A percentile compares a stretch with the other conserved stretches of the same genome.
phyloP scores from a whole-genome alignment of 2,329 filamentous ascomycete species.

The Amesomyces nigricolor region DNA sequence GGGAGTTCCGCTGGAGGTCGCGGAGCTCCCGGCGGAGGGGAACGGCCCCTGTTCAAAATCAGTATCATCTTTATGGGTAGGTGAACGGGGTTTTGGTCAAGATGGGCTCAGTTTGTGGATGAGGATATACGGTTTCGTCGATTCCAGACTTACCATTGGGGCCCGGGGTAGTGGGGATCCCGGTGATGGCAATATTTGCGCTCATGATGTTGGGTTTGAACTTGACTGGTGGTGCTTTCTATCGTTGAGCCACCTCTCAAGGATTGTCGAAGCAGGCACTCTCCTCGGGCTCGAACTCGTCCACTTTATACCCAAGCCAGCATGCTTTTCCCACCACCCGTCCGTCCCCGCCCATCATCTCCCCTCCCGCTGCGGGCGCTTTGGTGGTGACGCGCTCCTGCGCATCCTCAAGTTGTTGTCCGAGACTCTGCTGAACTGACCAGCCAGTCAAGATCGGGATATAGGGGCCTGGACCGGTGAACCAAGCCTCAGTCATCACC shows the following conservation, averaged over 20 bases:
- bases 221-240: too few relatives aligned
- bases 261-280: too few relatives aligned
- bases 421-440: not conserved
- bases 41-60: constrained; percentile 14
- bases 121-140: not conserved
- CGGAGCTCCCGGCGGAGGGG: constrained; percentile 48
- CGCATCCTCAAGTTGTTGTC: too few relatives aligned
- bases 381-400: not conserved
- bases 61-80: not conserved
- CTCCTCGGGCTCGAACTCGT: not conserved
- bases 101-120: too few relatives aligned
- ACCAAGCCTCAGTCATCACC: not conserved
- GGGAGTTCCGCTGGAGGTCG: constrained; percentile 41
- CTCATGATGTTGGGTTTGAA: constrained; percentile 13
- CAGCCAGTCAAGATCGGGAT: not conserved
- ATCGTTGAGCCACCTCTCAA: too few relatives aligned
- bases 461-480: too few relatives aligned
- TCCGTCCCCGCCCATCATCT: not conserved
- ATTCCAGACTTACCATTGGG: constrained; percentile 13
- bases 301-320: not conserved
- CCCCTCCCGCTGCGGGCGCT: not conserved
- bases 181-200: constrained; percentile 24
- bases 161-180: constrained; percentile 22
- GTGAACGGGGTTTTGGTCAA: not conserved
- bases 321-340: not conserved